Evolutionary conservation across 345 rosid species (phyloP).

Genomic region (Arabis hirsuta): DNA sequence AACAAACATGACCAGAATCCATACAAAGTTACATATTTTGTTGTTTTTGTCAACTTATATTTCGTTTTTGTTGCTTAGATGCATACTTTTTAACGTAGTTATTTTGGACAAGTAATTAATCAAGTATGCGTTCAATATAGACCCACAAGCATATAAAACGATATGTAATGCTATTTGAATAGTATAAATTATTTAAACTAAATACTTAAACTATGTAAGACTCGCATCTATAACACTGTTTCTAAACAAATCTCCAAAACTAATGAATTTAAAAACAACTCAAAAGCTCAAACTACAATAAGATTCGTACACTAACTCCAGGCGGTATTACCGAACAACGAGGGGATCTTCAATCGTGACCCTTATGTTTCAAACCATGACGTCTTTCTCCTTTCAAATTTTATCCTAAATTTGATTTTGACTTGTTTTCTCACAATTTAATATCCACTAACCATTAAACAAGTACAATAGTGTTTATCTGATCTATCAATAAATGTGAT

Average conservation of each 20-base stretch:
- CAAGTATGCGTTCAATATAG: background rate
- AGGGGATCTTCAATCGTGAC: conserved; percentile 49
- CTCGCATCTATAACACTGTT: background rate
- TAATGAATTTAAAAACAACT: background rate
- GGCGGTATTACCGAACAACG: conserved; percentile 42
- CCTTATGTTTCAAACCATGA: conserved; percentile 41
- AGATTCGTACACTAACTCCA: conserved; percentile 46
- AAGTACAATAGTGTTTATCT: conserved; percentile 4
- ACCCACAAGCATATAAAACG: background rate
- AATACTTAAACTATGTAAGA: conserved; percentile 10
- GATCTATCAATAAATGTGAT: conserved; percentile 18
- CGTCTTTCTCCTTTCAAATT: conserved; percentile 38
- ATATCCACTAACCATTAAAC: conserved; percentile 9
- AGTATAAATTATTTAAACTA: background rate
- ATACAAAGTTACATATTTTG: background rate
- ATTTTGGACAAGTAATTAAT: background rate
- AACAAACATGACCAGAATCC: background rate
- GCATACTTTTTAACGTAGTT: background rate
- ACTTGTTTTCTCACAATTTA: conserved; percentile 19
- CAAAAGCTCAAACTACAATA: conserved; percentile 43
- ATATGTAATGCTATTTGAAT: background rate
- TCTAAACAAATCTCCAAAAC: background rate
- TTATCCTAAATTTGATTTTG: conserved; percentile 33
- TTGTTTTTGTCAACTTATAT: no score
- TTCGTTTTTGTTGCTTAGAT: background rate